Percentiles rank a stretch among this genome's conserved stretches.
Conservation (phyloP, 352 stramenopile species). For the Pythium dissimile region DNA sequence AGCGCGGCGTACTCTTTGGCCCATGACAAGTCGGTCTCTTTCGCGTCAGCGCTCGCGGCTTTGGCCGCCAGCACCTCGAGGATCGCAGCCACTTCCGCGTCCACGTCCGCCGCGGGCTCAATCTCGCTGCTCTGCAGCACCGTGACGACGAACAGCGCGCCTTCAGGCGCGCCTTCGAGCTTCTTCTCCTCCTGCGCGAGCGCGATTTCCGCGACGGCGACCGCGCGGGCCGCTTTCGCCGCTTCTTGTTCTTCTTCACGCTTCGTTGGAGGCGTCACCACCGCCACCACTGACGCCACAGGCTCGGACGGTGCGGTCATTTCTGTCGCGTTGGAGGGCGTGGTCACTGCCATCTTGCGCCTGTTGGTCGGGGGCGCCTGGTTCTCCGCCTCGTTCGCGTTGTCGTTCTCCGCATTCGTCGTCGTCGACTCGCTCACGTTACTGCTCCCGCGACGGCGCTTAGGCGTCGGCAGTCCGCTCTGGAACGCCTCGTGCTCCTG, state of each 20-base stretch:
- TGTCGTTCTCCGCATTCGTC: not conserved
- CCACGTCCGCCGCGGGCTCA: slow-evolving; percentile 27
- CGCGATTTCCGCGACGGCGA: slow-evolving; percentile 18
- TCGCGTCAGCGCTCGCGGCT: not conserved
- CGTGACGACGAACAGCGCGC: slow-evolving; percentile 55
- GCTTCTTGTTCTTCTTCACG: too few relatives aligned
- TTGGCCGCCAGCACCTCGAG: slow-evolving; percentile 23
- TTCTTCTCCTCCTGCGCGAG: slow-evolving; percentile 30
- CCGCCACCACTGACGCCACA: not conserved
- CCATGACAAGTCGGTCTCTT: slow-evolving; percentile 18
- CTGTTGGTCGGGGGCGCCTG: not conserved
- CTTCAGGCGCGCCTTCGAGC: slow-evolving; percentile 48
- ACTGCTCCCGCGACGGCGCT: slow-evolving; percentile 12
- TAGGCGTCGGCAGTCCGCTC: slow-evolving; percentile 14
- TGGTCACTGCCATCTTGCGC: not conserved
- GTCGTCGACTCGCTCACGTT: slow-evolving; percentile 9
- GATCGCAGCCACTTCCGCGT: slow-evolving; percentile 29
- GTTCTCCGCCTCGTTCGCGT: slow-evolving; percentile 1
- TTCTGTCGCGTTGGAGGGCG: not conserved
- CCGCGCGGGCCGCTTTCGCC: not conserved
- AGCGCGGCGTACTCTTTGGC: slow-evolving; percentile 25
- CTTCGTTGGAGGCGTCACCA: not conserved
- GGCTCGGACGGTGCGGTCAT: not conserved
- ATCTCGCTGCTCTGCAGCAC: slow-evolving; percentile 48
- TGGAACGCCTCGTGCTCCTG: slow-evolving; percentile 21